A percentile compares a stretch with the other conserved stretches of the same genome.
Conservation (phyloP, 2,329 filamentous ascomycete species). For the Verticillium klebahnii region DNA sequence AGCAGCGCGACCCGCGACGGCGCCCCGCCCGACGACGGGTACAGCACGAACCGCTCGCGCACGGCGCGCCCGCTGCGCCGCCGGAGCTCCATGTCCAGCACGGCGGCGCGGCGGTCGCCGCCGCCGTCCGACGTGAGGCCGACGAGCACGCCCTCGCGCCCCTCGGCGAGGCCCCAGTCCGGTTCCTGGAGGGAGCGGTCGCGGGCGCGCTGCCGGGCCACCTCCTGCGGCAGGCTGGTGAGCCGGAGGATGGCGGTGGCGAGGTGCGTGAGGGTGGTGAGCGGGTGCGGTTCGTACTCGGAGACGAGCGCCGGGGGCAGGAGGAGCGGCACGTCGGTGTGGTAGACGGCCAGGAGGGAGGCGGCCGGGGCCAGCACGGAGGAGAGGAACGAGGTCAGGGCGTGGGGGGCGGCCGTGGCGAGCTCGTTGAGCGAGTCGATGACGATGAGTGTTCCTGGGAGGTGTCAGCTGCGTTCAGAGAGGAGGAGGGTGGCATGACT, state of each 20-base stretch:
- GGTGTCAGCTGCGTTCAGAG: not conserved
- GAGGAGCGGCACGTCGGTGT: conserved; percentile 68
- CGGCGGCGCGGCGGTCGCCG: conserved; percentile 46
- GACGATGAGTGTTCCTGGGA: conserved; percentile 65
- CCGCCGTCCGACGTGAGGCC: conserved; percentile 38
- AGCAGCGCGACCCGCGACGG: conserved; percentile 52
- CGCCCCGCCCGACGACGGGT: conserved; percentile 18
- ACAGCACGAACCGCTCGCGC: conserved; percentile 59
- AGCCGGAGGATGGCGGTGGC: conserved; percentile 81
- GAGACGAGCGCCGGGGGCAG: conserved; percentile 32
- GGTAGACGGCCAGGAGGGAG: conserved; percentile 76
- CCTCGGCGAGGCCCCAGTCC: conserved; percentile 72
- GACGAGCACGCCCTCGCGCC: conserved; percentile 72
- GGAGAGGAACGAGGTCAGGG: conserved; percentile 65
- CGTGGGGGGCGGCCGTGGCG: conserved; percentile 44
- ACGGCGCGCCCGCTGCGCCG: conserved; percentile 77
- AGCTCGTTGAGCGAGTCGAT: conserved; percentile 76
- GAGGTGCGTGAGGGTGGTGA: conserved; percentile 73
- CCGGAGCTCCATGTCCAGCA: conserved; percentile 82
- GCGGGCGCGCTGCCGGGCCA: conserved; percentile 68
- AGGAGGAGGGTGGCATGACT: too few relatives aligned
- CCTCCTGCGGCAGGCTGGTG: conserved; percentile 68
- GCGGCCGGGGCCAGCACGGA: conserved; percentile 60
- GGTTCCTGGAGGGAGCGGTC: conserved; percentile 73
- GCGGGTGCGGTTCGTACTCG: conserved; percentile 62